Evolutionary conservation across 805 yeast species (phyloP).

Genomic region (Spathaspora hagerdaliae): DNA sequence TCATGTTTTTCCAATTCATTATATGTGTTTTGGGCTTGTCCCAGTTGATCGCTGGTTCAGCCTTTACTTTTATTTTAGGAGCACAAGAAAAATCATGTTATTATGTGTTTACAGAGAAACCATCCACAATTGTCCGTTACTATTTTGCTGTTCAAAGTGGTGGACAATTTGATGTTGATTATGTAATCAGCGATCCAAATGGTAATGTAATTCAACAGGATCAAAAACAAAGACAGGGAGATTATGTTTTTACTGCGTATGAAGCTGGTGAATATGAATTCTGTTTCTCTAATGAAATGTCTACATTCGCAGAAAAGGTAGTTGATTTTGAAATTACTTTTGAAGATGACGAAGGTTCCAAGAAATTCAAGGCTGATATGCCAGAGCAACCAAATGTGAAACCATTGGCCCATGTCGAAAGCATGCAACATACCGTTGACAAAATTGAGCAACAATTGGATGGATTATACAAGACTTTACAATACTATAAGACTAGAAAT

Average conservation of each 20-base stretch:
- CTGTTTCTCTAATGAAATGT: constrained; percentile 80
- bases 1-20: constrained; percentile 11
- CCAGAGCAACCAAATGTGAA: constrained; percentile 49
- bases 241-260: constrained; percentile 66
- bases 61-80: constrained; percentile 70
- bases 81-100: constrained; percentile 73
- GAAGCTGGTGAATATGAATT: constrained; percentile 77
- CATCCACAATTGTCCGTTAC: constrained; percentile 60
- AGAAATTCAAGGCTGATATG: constrained; percentile 53
- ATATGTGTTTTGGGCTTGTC: constrained; percentile 18
- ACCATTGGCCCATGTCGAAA: constrained; percentile 50
- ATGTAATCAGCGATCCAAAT: constrained; percentile 55
- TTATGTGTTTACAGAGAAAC: constrained; percentile 61
- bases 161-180: constrained; percentile 77
- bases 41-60: constrained; percentile 42
- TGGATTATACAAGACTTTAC: constrained; percentile 55
- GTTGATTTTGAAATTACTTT: constrained; percentile 76
- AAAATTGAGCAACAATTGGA: constrained; percentile 59
- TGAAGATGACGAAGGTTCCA: constrained; percentile 35
- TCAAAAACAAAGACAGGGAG: constrained; percentile 71
- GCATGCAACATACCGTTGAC: constrained; percentile 51
- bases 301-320: constrained; percentile 76
- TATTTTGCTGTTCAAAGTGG: constrained; percentile 84
- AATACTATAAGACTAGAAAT: constrained; percentile 86
- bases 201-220: constrained; percentile 51